Conservation (phyloP, 352 stramenopile genomes). For the Phytophthora rubi region DNA sequence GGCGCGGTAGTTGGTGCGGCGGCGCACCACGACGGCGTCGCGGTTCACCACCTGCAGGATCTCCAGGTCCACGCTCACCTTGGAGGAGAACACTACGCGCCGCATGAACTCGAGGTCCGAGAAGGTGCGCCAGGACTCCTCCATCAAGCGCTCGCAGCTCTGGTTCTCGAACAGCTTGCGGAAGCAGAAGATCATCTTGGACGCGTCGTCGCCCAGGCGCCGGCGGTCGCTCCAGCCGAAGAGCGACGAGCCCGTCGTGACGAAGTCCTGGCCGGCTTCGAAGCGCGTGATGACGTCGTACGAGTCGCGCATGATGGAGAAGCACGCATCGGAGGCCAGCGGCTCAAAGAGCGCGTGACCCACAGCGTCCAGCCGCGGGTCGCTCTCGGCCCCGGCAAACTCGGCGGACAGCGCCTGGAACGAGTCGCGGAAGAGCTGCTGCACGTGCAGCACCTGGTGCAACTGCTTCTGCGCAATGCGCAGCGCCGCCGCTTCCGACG, state of each 20-base stretch:
- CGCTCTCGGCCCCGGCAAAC: slow-evolving; percentile 24
- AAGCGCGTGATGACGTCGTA: slow-evolving; percentile 63
- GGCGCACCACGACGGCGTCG: slow-evolving; percentile 60
- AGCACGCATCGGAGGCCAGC: slow-evolving; percentile 45
- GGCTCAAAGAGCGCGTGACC: slow-evolving; percentile 34
- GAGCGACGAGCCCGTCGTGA: slow-evolving; percentile 46
- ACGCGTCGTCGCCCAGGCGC: slow-evolving; percentile 45
- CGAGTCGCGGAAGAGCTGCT: slow-evolving; percentile 67
- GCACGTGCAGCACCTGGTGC: slow-evolving; percentile 56
- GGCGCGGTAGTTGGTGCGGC: slow-evolving; percentile 58
- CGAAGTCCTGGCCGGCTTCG: slow-evolving; percentile 48
- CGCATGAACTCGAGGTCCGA: slow-evolving; percentile 46
- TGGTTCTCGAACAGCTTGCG: slow-evolving; percentile 51
- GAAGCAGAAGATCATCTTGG: slow-evolving; percentile 73
- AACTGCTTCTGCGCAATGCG: slow-evolving; percentile 58
- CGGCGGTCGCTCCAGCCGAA: slow-evolving; percentile 70
- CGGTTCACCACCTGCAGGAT: slow-evolving; percentile 59
- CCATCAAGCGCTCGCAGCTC: slow-evolving; percentile 45
- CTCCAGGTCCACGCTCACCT: slow-evolving; percentile 57
- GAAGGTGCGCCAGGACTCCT: slow-evolving; percentile 53
- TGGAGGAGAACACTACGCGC: slow-evolving; percentile 54
- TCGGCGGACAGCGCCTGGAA: slow-evolving; percentile 40
- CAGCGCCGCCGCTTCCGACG: slow-evolving; percentile 49
- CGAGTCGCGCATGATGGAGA: slow-evolving; percentile 62
- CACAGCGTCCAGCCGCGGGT: slow-evolving; percentile 36